Conservation (phyloP, 2,329 filamentous ascomycete genomes). For the Lecanicillium sp. region DNA sequence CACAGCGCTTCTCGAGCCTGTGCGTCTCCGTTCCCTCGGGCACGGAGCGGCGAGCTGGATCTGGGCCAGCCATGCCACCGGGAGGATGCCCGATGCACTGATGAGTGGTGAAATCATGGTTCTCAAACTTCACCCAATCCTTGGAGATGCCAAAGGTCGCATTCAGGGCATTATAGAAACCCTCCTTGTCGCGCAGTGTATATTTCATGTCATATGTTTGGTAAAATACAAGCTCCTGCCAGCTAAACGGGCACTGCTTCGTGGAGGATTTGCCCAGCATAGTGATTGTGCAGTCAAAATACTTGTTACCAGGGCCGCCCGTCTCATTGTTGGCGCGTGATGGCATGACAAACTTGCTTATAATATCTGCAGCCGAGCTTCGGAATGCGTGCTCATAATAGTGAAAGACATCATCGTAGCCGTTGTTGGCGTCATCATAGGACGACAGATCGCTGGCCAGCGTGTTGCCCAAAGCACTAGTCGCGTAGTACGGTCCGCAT, state of each 20-base stretch:
- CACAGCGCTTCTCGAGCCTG: slow-evolving; percentile 2
- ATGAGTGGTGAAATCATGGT: not conserved
- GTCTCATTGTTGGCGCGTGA: too few species aligned
- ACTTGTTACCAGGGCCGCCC: slow-evolving; percentile 2
- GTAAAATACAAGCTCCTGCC: not conserved
- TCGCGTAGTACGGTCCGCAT: slow-evolving; percentile 1
- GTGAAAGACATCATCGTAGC: slow-evolving; percentile 7
- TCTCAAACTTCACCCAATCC: slow-evolving; percentile 1
- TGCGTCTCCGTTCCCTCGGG: not conserved
- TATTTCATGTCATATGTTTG: not conserved
- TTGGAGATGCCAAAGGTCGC: not conserved
- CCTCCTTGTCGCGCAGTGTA: not conserved
- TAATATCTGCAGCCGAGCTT: too few species aligned
- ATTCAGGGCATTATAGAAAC: slow-evolving; percentile 1
- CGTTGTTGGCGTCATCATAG: slow-evolving; percentile 4
- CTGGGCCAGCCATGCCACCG: too few species aligned
- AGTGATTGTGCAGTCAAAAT: slow-evolving; percentile 2
- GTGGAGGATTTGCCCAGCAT: not conserved
- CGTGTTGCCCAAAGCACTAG: not conserved
- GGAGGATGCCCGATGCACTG: too few species aligned
- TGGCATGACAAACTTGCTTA: too few species aligned
- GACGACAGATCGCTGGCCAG: not conserved
- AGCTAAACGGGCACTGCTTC: slow-evolving; percentile 1
- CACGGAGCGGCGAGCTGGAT: too few species aligned
- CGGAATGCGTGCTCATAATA: too few species aligned